Percentiles rank a stretch among this genome's conserved stretches.
phyloP scores from a whole-genome alignment of 306 rosid genomes.

The Acmispon strigosus region DNA sequence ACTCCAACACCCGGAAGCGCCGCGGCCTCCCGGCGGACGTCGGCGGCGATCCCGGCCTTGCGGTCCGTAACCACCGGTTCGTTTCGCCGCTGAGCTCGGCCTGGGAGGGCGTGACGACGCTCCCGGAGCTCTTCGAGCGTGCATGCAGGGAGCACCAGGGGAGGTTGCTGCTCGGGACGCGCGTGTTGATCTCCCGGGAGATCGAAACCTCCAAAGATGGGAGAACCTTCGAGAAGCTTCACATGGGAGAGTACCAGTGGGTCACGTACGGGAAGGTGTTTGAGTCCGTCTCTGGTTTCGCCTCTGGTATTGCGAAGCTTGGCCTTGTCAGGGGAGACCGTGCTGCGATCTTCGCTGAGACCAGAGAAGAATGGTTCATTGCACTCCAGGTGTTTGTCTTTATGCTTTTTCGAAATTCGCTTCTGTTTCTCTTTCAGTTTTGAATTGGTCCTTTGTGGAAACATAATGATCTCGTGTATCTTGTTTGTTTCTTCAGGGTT shows the following conservation, averaged over 20 bases:
- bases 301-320: constrained; percentile 64
- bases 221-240: constrained; percentile 77
- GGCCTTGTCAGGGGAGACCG: constrained; percentile 74
- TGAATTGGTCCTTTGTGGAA: neutral
- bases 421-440: neutral
- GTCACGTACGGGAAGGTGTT: constrained; percentile 56
- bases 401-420: neutral
- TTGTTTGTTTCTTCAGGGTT: constrained; percentile 48
- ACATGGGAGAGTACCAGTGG: constrained; percentile 83
- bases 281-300: constrained; percentile 60
- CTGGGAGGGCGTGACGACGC: constrained; percentile 77
- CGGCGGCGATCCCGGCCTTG: constrained; percentile 59
- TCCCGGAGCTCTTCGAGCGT: constrained; percentile 74
- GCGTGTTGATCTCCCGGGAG: constrained; percentile 58
- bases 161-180: constrained; percentile 67
- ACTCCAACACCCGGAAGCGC: constrained; percentile 43
- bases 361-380: constrained; percentile 87
- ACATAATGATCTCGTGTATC: too few relatives aligned
- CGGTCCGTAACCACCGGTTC: constrained; percentile 54
- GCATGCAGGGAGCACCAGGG: constrained; percentile 46
- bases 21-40: constrained; percentile 60
- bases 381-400: constrained; percentile 75
- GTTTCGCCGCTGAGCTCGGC: constrained; percentile 41
- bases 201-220: constrained; percentile 49
- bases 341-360: constrained; percentile 84